Base-by-base conservation (phyloP, 2,329 filamentous ascomycete genomes). In the Alternaria sp. region DNA sequence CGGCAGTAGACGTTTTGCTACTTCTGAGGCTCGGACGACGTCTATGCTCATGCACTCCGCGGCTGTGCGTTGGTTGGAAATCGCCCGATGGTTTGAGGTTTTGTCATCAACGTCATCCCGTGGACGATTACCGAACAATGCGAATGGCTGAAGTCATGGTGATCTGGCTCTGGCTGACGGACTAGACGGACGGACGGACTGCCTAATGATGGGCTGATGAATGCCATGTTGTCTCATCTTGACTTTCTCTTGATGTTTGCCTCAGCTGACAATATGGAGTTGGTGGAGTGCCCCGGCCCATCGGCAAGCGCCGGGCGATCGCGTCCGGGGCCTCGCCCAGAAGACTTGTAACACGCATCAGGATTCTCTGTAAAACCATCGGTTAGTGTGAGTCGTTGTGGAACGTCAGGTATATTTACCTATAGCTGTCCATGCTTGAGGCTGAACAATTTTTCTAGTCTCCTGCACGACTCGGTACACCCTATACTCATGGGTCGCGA, bases 41-140 rank as follows among this genome's bases (percentile, higher is more conserved):
- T 65, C 65, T 37, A 62, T 67, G 62, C 62, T 65, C 47, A 58
- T 57, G 58, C 54, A 47, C 51, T 63, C 61, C 51, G 63, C 61
- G 63, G 65, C 54, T 55, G 47, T 53, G 57, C 55, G 53, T 65
- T 67, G 55, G 66, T 65, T 65, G 60, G 28, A 61, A 58, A 64
- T 67, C 60, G 44, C 55, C 41, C 51, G 58, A 62, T 66, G 58
- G 25, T 47, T 51, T 43, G 43, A 10, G 41, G 56, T 65, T 66
- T 67, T 67, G 68, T 69, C 68, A 69, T 67, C 68, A 60, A 49
- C 68, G 60, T 63, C 61, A 63, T 63, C 11, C 43, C 45, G 58
- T 60, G n/a, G 49, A 55, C 18, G 33, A 49, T 21, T 63, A 33
- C 57, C 60, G 56, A 55, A 55, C 44, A 53, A 47, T 23, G 21